Evolutionary conservation across 148 eudicot species (phyloP).

Genomic region (Camellia japonica): DNA sequence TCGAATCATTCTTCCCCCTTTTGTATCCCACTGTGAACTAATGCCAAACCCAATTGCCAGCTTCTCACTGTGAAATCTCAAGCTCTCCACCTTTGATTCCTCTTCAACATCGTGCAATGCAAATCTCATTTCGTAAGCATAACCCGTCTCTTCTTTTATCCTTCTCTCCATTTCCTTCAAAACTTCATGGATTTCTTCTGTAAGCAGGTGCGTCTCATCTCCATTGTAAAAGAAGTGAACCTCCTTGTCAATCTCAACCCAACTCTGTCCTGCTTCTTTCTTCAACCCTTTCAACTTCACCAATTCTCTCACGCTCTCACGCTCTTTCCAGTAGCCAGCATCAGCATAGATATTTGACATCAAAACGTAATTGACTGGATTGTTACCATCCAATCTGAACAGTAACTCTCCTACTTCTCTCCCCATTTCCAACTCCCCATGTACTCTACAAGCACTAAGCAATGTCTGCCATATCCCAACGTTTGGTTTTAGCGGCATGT

Average conservation of each 20-base stretch:
- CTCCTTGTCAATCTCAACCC: conserved; percentile 71
- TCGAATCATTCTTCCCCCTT: conserved; percentile 39
- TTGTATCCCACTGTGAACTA: conserved; percentile 38
- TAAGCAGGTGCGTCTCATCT: conserved; percentile 66
- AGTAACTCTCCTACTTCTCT: conserved; percentile 66
- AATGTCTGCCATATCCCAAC: conserved; percentile 81
- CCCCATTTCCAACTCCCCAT: conserved; percentile 69
- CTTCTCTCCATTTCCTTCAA: conserved; percentile 59
- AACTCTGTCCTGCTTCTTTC: conserved; percentile 82
- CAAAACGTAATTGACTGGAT: conserved; percentile 63
- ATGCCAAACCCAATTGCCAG: conserved; percentile 74
- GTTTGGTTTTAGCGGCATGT: conserved; percentile 66
- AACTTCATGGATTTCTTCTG: conserved; percentile 37
- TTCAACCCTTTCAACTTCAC: conserved; percentile 59
- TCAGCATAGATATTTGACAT: conserved; percentile 71
- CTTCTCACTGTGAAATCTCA: conserved; percentile 79
- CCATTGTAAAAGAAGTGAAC: conserved; percentile 73
- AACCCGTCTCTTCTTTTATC: conserved; percentile 70
- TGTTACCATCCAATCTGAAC: conserved; percentile 54
- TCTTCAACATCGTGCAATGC: conserved; percentile 75
- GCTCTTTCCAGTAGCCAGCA: conserved; percentile 75
- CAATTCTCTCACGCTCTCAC: conserved; percentile 51
- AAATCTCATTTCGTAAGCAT: conserved; percentile 52
- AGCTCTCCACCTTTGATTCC: conserved; percentile 64
- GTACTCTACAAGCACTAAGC: conserved; percentile 75